Evolutionary conservation across 2,329 filamentous ascomycete genomes (phyloP).

Genomic region (Ilyonectria robusta): DNA sequence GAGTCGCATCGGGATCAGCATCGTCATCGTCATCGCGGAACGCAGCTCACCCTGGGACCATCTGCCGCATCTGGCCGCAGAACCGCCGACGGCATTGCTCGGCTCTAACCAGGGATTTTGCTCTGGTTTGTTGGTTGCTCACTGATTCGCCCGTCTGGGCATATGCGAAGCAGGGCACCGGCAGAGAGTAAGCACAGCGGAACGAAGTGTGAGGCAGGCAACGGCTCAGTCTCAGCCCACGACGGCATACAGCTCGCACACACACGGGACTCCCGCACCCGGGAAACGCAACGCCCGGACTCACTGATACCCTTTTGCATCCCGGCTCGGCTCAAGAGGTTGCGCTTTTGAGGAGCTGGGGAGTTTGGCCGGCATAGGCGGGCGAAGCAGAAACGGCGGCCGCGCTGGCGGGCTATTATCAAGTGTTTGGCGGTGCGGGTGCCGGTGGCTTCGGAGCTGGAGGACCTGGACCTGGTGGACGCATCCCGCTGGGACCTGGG

Average conservation of each 20-base stretch:
- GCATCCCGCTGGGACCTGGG: slow-evolving; percentile 2
- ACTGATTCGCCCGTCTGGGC: not conserved
- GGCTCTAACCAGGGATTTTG: slow-evolving; percentile 1
- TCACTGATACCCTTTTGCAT: not conserved
- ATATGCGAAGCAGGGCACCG: not conserved
- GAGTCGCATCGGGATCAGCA: not conserved
- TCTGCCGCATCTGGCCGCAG: slow-evolving; percentile 10
- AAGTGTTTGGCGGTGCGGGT: slow-evolving; percentile 36
- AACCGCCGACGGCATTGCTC: slow-evolving; percentile 9
- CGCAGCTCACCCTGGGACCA: not conserved
- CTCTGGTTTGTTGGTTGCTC: not conserved
- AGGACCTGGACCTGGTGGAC: not conserved
- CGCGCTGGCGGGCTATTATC: slow-evolving; percentile 40
- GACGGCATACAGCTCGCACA: too few species aligned
- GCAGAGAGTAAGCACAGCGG: not conserved
- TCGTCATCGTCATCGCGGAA: slow-evolving; percentile 3
- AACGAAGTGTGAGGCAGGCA: not conserved
- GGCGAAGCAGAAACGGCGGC: slow-evolving; percentile 14
- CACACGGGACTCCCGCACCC: not conserved
- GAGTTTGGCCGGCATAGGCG: slow-evolving; percentile 9
- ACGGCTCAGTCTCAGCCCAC: not conserved
- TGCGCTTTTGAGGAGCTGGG: not conserved
- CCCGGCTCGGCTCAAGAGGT: not conserved
- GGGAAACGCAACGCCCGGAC: slow-evolving; percentile 7
- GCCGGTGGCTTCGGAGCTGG: slow-evolving; percentile 9